phyloP scores from a whole-genome alignment of 1,284 basidiomycete genomes.

The Ceratobasidium sp. region DNA sequence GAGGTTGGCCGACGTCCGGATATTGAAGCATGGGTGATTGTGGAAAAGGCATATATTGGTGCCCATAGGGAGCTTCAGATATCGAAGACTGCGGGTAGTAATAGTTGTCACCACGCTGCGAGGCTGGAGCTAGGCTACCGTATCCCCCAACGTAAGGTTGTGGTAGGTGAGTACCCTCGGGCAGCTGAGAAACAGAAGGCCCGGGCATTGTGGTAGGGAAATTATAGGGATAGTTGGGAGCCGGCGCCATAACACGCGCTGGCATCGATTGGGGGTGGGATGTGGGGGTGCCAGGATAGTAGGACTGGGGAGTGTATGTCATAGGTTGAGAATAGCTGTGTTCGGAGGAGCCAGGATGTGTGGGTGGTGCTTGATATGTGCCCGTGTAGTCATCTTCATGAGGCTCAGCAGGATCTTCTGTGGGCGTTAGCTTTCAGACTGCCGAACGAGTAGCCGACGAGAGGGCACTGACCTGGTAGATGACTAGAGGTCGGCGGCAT shows the following conservation, averaged over 20 bases:
- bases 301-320: constrained; percentile 23
- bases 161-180: constrained; percentile 2
- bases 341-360: constrained; percentile 21
- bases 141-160: constrained; percentile 13
- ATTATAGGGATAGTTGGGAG: constrained; percentile 30
- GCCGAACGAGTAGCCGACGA: not conserved
- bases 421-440: constrained; percentile 40
- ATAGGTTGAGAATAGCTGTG: constrained; percentile 7
- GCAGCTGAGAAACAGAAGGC: not conserved
- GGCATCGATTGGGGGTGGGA: constrained; percentile 28
- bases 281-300: not conserved
- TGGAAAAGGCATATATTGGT: constrained; percentile 35
- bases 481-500: constrained; percentile 39
- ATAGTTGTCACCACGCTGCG: constrained; percentile 18
- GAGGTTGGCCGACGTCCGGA: constrained; percentile 18
- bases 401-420: constrained; percentile 18
- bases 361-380: constrained; percentile 13
- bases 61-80: constrained; percentile 22
- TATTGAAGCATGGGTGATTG: constrained; percentile 21
- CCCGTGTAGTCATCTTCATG: constrained; percentile 31
- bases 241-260: constrained; percentile 19
- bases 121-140: not conserved
- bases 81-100: constrained; percentile 35
- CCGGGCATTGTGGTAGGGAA: constrained; percentile 24
- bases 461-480: constrained; percentile 27